Evolutionary conservation across 148 eudicot species (phyloP), one percentile per base, ranked within the genome.

Genomic region (Vaccinium macrocarpon): DNA sequence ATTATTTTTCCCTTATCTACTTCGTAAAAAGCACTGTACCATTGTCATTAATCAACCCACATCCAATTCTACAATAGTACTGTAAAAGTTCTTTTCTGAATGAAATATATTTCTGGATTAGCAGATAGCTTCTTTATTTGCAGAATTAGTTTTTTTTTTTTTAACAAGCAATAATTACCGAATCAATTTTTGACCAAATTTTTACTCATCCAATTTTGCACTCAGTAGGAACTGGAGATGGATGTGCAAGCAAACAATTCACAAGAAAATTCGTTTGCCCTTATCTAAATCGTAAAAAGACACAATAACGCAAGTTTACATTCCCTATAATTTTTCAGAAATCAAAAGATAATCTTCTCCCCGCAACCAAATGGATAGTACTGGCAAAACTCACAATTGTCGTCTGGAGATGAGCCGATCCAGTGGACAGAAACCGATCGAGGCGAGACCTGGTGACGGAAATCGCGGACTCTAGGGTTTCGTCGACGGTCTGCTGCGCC

Each of bases 371-470:
- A 82, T 61, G 9, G 48, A 50, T n/a, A 18, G 23, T 11, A 4
- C 6, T 42, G 46, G 49, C 16, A 16, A 49, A 80, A 81, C 84
- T 83, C 82, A 95, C 97, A 21, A 93, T 81, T 27, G 94, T 91
- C 85, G 90, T 92, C 10, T 84, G 80, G 68, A 93, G 84, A 87
- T 94, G 96, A 84, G 96, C 95, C 14, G 96, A 89, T 0, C 93
- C 88, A 59, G 97, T 95, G 38, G 90, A 87, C 29, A 88, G 89
- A 81, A 95, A 88, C 55, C 90, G 91, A 78, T 92, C 90, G 51
- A 94, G 81, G 25, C 98, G 97, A 81, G 93, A 87, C 61, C 76
- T 84, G 82, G 95, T 78, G 64, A 77, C 68, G 8, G 86, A 56
- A 84, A 94, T 79, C 51, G 95, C 84, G 38, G 86, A 87, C 15